These are phyloP conservation scores for Tieghemostelium lacteum DNA, from an alignment of 78 protist genomes.

Conservation along the genomic window DNA sequence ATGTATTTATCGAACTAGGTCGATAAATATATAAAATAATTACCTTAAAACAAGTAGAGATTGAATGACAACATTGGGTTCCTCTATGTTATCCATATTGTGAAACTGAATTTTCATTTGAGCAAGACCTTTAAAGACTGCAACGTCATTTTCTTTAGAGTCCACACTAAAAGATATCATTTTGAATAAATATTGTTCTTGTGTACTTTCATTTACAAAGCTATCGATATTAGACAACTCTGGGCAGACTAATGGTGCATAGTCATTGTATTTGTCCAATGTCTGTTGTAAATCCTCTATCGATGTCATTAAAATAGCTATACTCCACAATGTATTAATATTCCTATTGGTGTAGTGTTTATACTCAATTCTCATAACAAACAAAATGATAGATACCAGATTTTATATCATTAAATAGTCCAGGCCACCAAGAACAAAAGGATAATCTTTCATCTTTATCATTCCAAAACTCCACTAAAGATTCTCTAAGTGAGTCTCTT, in stretches of 20 bases:
- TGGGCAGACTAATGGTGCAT: slow-evolving; percentile 5
- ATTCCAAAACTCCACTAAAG: slow-evolving; percentile 24
- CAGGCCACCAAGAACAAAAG: slow-evolving; percentile 18
- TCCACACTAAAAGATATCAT: neutral
- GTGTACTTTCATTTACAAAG: neutral
- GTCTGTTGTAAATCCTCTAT: slow-evolving; percentile 25
- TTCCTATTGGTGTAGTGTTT: no score
- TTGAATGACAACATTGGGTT: neutral
- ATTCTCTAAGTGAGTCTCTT: neutral
- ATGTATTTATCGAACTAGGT: no score
- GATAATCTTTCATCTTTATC: slow-evolving; percentile 21
- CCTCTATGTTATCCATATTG: neutral
- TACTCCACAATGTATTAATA: neutral
- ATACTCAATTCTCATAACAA: neutral
- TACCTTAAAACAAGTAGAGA: slow-evolving; percentile 8
- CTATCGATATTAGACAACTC: neutral
- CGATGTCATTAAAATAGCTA: slow-evolving; percentile 17
- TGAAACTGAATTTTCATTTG: neutral
- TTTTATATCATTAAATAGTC: neutral
- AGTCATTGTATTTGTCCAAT: neutral
- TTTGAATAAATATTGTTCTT: neutral
- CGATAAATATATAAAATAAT: neutral
- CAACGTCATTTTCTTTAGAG: slow-evolving; percentile 28
- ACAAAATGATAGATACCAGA: neutral
- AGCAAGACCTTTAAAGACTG: neutral